These are phyloP conservation scores for Xylariaceae sp. DNA, from an alignment of 2,329 filamentous ascomycete species.

Conservation along the genomic window DNA sequence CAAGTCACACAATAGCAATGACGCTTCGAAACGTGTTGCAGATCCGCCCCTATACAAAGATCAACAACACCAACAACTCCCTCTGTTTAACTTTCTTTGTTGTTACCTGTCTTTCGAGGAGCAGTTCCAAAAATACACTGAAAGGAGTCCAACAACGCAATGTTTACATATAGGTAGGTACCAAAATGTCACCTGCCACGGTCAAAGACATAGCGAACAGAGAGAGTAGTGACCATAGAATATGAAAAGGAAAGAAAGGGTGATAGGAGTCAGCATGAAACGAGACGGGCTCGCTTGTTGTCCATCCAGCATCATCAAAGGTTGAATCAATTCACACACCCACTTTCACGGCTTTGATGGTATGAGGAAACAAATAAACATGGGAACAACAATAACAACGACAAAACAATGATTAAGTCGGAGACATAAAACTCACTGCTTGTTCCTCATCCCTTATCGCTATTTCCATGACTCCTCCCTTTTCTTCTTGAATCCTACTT, in stretches of 20 bases:
- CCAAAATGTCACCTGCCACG: neutral
- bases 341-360: too few relatives aligned
- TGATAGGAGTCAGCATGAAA: neutral
- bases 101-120: neutral
- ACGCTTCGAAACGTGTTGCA: neutral
- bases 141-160: neutral
- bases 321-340: too few relatives aligned
- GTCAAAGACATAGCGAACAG: neutral
- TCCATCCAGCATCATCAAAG: too few relatives aligned
- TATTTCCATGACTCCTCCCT: too few relatives aligned
- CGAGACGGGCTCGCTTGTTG: too few relatives aligned
- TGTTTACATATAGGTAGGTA: neutral
- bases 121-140: neutral
- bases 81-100: neutral
- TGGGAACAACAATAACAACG: too few relatives aligned
- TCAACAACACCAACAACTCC: neutral
- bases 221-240: neutral
- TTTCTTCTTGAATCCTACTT: too few relatives aligned
- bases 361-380: too few relatives aligned
- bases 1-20: neutral
- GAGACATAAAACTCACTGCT: too few relatives aligned
- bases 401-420: too few relatives aligned
- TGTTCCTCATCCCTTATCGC: too few relatives aligned
- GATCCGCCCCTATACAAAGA: neutral
- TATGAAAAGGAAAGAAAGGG: neutral